phyloP scores from a whole-genome alignment of 306 rosid genomes.

The Fragaria ananassa region DNA sequence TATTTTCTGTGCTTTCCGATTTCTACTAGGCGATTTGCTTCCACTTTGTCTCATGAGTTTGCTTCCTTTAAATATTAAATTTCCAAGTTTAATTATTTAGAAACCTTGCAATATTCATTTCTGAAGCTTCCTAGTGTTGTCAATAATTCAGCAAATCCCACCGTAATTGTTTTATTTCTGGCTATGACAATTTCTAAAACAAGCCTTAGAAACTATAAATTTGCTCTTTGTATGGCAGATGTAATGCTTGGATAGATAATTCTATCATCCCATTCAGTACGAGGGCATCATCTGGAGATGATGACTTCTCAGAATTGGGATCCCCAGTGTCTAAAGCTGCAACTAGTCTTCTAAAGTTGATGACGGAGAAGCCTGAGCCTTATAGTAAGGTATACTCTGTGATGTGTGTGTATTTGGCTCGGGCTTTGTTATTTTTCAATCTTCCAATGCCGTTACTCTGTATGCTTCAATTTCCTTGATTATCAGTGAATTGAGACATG shows the following conservation, averaged over 20 bases:
- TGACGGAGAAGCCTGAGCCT: slow-evolving; percentile 29
- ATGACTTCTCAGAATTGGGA: slow-evolving; percentile 20
- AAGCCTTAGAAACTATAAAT: neutral
- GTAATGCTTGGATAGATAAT: neutral
- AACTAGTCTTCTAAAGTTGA: slow-evolving; percentile 2
- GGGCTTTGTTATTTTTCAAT: neutral
- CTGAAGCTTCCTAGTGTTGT: neutral
- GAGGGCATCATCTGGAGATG: slow-evolving; percentile 9
- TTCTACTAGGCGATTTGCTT: neutral
- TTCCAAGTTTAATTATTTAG: neutral
- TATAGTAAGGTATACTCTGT: slow-evolving; percentile 15
- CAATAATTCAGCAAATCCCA: neutral
- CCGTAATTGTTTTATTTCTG: neutral
- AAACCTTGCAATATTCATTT: neutral
- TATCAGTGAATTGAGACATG: neutral
- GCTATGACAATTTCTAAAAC: neutral
- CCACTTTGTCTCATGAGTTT: neutral
- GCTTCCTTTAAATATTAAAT: neutral
- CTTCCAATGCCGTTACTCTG: neutral
- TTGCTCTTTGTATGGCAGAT: neutral
- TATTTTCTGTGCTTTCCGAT: neutral
- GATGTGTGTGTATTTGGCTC: neutral
- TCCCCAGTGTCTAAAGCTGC: neutral
- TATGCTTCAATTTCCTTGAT: neutral
- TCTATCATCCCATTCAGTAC: neutral